These are phyloP conservation scores for Jamesozyma lodderae DNA, from an alignment of 805 yeast genomes.

Conservation along the genomic window DNA sequence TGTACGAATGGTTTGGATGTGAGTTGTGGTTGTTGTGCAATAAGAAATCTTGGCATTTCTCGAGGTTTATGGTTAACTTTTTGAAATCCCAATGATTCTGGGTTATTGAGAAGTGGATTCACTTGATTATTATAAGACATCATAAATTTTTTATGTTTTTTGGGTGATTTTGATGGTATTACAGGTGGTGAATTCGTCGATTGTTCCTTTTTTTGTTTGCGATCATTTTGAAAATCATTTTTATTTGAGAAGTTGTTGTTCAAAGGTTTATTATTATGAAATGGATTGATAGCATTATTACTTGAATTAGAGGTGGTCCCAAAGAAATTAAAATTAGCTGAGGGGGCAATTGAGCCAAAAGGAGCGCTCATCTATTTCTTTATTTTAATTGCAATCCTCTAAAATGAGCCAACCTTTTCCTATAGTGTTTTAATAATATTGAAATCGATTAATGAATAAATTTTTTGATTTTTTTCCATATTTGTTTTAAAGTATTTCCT, in stretches of 20 bases:
- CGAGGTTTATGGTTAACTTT: conserved; percentile 16
- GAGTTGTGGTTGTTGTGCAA: conserved; percentile 32
- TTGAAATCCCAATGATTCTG: conserved; percentile 18
- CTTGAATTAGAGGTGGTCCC: conserved; percentile 5
- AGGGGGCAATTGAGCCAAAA: conserved; percentile 13
- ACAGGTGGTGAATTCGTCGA: neutral
- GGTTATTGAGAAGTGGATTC: conserved; percentile 22
- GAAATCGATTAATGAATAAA: too few species aligned
- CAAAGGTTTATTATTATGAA: conserved; percentile 3
- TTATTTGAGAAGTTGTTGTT: conserved; percentile 5
- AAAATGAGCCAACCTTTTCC: too few species aligned
- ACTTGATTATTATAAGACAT: conserved; percentile 5
- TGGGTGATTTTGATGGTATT: neutral
- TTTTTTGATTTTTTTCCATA: too few species aligned
- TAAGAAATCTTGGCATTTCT: conserved; percentile 30
- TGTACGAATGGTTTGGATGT: conserved; percentile 22
- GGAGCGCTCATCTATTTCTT: conserved; percentile 7
- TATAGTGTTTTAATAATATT: too few species aligned
- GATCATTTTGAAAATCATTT: conserved; percentile 4
- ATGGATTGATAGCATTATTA: neutral
- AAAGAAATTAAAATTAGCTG: conserved; percentile 15
- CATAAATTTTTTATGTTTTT: conserved; percentile 3
- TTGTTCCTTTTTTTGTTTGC: neutral
- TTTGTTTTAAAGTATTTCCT: too few species aligned
- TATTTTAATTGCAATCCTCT: neutral